Percentiles rank a stretch among this genome's conserved stretches.
Evolutionary conservation across 192 early-diverging fungal genomes (phyloP).

Genomic region (Spizellomyces sp.): DNA sequence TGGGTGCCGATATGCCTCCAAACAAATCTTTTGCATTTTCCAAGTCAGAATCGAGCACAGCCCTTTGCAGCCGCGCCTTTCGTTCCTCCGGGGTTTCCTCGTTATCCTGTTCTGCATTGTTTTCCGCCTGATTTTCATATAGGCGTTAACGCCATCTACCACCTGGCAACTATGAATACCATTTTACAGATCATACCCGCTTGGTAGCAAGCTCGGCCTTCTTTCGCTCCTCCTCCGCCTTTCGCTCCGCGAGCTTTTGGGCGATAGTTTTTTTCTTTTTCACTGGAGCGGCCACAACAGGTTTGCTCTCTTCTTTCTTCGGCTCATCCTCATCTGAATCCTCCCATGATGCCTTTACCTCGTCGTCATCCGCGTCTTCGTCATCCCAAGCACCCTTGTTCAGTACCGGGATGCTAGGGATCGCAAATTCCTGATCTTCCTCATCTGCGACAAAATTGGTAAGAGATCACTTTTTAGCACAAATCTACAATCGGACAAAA

Average conservation of each 20-base stretch:
- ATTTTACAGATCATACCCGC: background rate
- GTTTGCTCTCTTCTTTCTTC: constrained; percentile 23
- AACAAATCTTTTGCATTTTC: constrained; percentile 55
- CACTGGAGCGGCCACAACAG: constrained; percentile 29
- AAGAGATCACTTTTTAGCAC: no score
- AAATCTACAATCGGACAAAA: no score
- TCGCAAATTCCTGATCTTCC: no score
- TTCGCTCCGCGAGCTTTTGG: constrained; percentile 41
- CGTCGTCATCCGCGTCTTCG: constrained; percentile 38
- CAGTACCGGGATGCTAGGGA: no score
- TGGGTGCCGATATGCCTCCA: constrained; percentile 21
- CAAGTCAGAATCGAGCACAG: constrained; percentile 49
- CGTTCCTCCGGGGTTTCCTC: constrained; percentile 49
- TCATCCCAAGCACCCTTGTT: constrained; percentile 40
- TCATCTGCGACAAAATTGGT: no score
- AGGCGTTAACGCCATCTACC: background rate
- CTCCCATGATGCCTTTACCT: constrained; percentile 44
- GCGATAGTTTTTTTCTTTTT: constrained; percentile 51
- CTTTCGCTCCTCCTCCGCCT: constrained; percentile 48
- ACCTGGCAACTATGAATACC: background rate
- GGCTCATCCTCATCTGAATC: constrained; percentile 45
- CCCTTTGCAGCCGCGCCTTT: constrained; percentile 39
- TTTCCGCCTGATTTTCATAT: background rate
- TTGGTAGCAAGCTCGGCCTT: constrained; percentile 22
- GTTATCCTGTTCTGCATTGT: constrained; percentile 29